Evolutionary conservation across 2,329 filamentous ascomycete species (phyloP), one percentile per base, ranked within the genome.

Genomic region (Alternaria postmessia): DNA sequence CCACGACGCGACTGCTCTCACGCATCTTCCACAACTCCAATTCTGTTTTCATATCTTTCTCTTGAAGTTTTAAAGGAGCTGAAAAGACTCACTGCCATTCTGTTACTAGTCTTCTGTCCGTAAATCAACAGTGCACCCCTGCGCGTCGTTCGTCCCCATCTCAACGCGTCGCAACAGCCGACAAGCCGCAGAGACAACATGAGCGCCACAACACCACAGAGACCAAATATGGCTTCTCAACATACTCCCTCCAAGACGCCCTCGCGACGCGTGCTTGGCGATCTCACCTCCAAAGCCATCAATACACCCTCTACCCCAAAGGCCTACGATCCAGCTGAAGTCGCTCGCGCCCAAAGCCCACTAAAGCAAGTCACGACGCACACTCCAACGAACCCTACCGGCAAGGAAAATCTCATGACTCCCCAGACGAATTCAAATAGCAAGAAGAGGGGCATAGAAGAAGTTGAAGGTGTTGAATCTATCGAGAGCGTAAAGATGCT

Each of bases 391-490:
- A 44, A 62, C 7, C 61, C 70, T 14, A 55, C 57, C 26, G 64
- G 69, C 52, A 72, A 76, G 56, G 77, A 79, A 58, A 79, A 79
- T 61, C 44, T 65, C 22, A 46, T 61, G 11, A 62, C 53, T 8
- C 47, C 57, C 22, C 56, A 63, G 51, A 62, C 65, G 30, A 66
- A 57, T n/a, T 53, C 64, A 2, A 61, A 65, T n/a, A 69, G 74
- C 53, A 72, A 70, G 62, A 79, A 79, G 65, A 59, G 77, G 52
- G 69, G 69, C 42, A 78, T 79, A 41, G 59, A 74, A 49, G 74
- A 79, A 57, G 75, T 79, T 24, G 77, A 78, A 22, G 68, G 68
- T 54, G 69, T 62, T 18, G 75, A 77, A 54, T 68, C 65, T 42
- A 54, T 68, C 16, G 69, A 68, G 14, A 59, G 65, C 42, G 65